Conservation (phyloP, 2,329 filamentous ascomycete species). For the Cercospora brassicicola region DNA sequence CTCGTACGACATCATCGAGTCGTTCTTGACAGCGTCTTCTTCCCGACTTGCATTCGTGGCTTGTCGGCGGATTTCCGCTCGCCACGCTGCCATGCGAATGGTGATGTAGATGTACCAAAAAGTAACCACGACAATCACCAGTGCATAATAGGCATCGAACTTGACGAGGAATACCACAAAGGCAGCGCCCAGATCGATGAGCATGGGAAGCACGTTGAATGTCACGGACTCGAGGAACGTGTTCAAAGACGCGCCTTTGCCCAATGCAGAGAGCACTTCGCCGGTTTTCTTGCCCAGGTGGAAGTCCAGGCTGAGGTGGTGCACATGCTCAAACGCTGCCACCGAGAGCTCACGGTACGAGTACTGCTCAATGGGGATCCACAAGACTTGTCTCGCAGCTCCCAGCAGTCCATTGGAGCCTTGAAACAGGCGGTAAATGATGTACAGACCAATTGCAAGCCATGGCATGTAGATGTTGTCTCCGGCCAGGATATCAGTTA, state of each 20-base stretch:
- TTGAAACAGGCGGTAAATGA: constrained; percentile 77
- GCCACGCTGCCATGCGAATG: constrained; percentile 90
- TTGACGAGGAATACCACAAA: constrained; percentile 74
- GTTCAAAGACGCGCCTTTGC: constrained; percentile 95
- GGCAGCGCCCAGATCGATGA: constrained; percentile 83
- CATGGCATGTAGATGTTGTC: constrained; percentile 63
- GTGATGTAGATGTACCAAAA: constrained; percentile 97
- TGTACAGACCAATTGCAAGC: constrained; percentile 72
- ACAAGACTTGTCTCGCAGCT: constrained; percentile 76
- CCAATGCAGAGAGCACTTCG: constrained; percentile 90
- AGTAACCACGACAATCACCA: constrained; percentile 85
- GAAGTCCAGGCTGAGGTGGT: constrained; percentile 91
- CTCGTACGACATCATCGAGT: constrained; percentile 98
- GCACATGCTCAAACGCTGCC: constrained; percentile 95
- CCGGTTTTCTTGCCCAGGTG: constrained; percentile 95
- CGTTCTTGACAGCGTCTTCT: constrained; percentile 97
- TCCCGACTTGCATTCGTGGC: constrained; percentile 95
- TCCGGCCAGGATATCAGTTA: constrained; percentile 73
- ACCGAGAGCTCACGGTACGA: constrained; percentile 93
- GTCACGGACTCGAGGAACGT: constrained; percentile 95
- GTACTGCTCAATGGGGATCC: constrained; percentile 96
- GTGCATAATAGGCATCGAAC: constrained; percentile 86
- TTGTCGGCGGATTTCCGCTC: constrained; percentile 83
- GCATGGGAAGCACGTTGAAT: constrained; percentile 92
- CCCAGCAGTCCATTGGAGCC: constrained; percentile 85